Percentiles rank a stretch among this genome's conserved stretches.
phyloP scores from a whole-genome alignment of 495 filamentous ascomycete genomes.

The Talaromyces wortmannii region DNA sequence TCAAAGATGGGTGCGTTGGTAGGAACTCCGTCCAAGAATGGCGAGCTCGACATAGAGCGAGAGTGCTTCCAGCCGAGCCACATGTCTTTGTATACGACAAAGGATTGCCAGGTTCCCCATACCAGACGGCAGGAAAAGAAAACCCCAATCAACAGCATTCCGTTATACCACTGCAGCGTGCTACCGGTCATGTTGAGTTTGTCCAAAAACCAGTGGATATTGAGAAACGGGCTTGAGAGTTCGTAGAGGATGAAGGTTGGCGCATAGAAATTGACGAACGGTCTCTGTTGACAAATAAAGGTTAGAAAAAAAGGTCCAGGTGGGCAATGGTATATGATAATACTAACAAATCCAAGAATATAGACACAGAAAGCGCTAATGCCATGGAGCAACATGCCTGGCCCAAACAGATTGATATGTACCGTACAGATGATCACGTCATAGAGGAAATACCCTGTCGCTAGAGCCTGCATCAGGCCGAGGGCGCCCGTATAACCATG shows the following conservation, averaged over 20 bases:
- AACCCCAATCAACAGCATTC: slow-evolving; percentile 43
- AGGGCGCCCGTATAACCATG: slow-evolving; percentile 84
- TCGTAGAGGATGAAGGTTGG: slow-evolving; percentile 95
- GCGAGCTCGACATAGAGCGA: slow-evolving; percentile 19
- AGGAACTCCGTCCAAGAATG: slow-evolving; percentile 17
- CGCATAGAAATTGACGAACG: slow-evolving; percentile 91
- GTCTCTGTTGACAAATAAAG: slow-evolving; percentile 48
- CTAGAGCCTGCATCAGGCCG: slow-evolving; percentile 78
- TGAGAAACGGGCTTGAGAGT: slow-evolving; percentile 87
- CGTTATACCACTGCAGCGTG: slow-evolving; percentile 72
- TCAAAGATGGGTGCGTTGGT: slow-evolving; percentile 32
- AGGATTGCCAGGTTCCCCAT: slow-evolving; percentile 83
- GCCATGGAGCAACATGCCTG: slow-evolving; percentile 86
- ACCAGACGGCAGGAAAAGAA: slow-evolving; percentile 89
- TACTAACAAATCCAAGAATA: slow-evolving; percentile 83
- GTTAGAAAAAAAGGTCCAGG: neutral
- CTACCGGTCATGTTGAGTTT: slow-evolving; percentile 93
- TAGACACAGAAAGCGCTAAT: slow-evolving; percentile 80
- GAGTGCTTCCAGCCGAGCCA: slow-evolving; percentile 55
- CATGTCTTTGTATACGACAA: slow-evolving; percentile 72
- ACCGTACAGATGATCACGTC: slow-evolving; percentile 70
- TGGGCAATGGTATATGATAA: neutral
- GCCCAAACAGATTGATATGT: slow-evolving; percentile 75
- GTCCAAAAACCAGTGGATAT: slow-evolving; percentile 99
- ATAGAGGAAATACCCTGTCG: slow-evolving; percentile 93